Percentiles rank a stretch among this genome's conserved stretches.
Evolutionary conservation across 2,329 filamentous ascomycete genomes (phyloP).

Genomic region (Paracamarosporium sp.): DNA sequence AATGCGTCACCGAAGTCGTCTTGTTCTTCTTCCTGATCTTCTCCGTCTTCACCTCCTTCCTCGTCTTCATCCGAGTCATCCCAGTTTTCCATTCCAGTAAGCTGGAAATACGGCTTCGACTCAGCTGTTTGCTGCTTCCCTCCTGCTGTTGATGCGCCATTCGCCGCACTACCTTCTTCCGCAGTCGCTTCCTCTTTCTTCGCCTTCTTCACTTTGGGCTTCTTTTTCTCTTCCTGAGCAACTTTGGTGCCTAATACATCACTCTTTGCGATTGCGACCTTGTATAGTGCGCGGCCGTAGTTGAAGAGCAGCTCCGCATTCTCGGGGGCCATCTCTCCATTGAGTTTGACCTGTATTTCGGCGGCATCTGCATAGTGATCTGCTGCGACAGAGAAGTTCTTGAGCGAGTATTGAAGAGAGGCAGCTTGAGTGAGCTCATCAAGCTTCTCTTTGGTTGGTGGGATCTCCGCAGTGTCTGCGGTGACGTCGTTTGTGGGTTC

Average conservation of each 20-base stretch:
- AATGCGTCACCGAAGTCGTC: slow-evolving; percentile 70
- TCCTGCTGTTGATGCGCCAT: slow-evolving; percentile 47
- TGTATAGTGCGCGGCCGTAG: slow-evolving; percentile 93
- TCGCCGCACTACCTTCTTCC: slow-evolving; percentile 36
- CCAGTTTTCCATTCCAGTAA: slow-evolving; percentile 93
- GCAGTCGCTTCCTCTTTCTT: slow-evolving; percentile 47
- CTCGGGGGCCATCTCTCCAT: slow-evolving; percentile 87
- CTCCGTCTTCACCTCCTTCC: slow-evolving; percentile 59
- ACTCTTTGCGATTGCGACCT: slow-evolving; percentile 91
- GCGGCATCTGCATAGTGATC: slow-evolving; percentile 89
- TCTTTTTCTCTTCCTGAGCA: slow-evolving; percentile 63
- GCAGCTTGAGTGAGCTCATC: slow-evolving; percentile 82
- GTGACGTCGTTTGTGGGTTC: slow-evolving; percentile 26
- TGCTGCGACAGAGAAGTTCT: slow-evolving; percentile 84
- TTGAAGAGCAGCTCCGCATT: slow-evolving; percentile 95
- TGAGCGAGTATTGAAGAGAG: slow-evolving; percentile 84
- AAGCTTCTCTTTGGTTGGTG: slow-evolving; percentile 66
- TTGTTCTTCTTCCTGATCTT: slow-evolving; percentile 58
- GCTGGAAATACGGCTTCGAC: slow-evolving; percentile 86
- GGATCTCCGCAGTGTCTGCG: slow-evolving; percentile 30
- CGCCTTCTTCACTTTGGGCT: slow-evolving; percentile 55
- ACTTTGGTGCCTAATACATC: slow-evolving; percentile 90
- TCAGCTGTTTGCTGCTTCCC: slow-evolving; percentile 56
- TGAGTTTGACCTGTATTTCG: slow-evolving; percentile 87
- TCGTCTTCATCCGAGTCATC: slow-evolving; percentile 76